Evolutionary conservation across 1,139 yeast species (phyloP).

Genomic region (Blastobotrys indianensis): DNA sequence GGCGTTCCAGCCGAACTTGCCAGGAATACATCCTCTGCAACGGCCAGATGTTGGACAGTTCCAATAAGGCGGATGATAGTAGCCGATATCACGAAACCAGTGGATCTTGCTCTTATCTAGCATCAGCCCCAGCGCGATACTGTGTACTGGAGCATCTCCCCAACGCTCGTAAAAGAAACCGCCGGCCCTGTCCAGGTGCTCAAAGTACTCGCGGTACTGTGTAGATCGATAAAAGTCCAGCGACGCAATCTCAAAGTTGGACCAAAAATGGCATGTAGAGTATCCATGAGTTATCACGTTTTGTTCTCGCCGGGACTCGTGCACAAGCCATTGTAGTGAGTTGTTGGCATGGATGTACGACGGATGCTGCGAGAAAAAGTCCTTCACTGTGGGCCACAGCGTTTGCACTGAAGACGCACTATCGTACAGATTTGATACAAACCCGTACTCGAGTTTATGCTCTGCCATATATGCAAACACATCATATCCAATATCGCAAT

Average conservation of each 20-base stretch:
- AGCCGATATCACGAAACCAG: conserved; percentile 88
- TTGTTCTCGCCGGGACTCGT: conserved; percentile 41
- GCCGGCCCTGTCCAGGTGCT: conserved; percentile 59
- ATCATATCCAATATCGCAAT: conserved; percentile 64
- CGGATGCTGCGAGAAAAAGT: conserved; percentile 52
- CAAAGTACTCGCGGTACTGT: conserved; percentile 60
- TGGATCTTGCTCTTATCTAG: conserved; percentile 65
- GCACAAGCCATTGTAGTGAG: conserved; percentile 68
- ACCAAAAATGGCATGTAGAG: conserved; percentile 86
- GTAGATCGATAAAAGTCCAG: conserved; percentile 71
- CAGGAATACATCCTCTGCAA: conserved; percentile 42
- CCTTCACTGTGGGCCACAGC: conserved; percentile 64
- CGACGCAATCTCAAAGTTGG: conserved; percentile 74
- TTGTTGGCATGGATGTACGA: conserved; percentile 61
- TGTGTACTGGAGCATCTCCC: conserved; percentile 92
- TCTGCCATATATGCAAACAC: conserved; percentile 68
- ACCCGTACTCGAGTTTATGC: conserved; percentile 62
- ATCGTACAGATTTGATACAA: conserved; percentile 62
- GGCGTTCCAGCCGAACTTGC: conserved; percentile 41
- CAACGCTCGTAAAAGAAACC: conserved; percentile 84
- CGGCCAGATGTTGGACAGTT: conserved; percentile 56
- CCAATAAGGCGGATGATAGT: conserved; percentile 63
- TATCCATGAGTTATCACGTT: conserved; percentile 53
- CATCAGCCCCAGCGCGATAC: conserved; percentile 67
- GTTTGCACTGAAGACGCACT: conserved; percentile 55